phyloP scores from a whole-genome alignment of 306 rosid species.

The Prinsepia uniflora region DNA sequence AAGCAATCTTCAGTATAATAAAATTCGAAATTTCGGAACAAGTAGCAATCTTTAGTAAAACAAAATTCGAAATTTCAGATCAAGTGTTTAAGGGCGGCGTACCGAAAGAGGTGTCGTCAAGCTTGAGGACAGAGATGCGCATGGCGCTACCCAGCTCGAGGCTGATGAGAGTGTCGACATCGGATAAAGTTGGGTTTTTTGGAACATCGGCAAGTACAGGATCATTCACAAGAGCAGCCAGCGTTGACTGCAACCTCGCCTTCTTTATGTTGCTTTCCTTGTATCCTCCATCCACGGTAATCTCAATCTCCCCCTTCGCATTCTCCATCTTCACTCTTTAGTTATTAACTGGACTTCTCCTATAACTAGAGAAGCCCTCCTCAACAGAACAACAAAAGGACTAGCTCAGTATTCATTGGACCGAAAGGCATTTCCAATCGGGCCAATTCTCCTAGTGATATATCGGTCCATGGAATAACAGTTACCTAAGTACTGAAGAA shows the following conservation, averaged over 20 bases:
- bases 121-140: slow-evolving; percentile 67
- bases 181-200: slow-evolving; percentile 56
- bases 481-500: too few species aligned
- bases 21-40: neutral
- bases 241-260: slow-evolving; percentile 54
- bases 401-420: too few species aligned
- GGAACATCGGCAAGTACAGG: slow-evolving; percentile 74
- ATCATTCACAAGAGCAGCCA: slow-evolving; percentile 43
- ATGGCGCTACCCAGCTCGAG: slow-evolving; percentile 86
- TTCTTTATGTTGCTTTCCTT: slow-evolving; percentile 46
- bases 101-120: slow-evolving; percentile 61
- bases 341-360: too few species aligned
- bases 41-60: neutral
- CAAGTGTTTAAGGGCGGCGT: neutral
- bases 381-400: too few species aligned
- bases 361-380: too few species aligned
- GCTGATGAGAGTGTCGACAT: slow-evolving; percentile 75
- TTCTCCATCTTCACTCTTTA: neutral
- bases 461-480: too few species aligned
- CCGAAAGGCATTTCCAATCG: too few species aligned
- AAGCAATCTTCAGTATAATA: neutral
- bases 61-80: neutral
- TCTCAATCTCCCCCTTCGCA: neutral
- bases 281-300: slow-evolving; percentile 49
- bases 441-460: too few species aligned